Percentiles rank a stretch among this genome's conserved stretches.
phyloP scores from a whole-genome alignment of 768 basidiomycete genomes.

The Phanerochaete carnosa region DNA sequence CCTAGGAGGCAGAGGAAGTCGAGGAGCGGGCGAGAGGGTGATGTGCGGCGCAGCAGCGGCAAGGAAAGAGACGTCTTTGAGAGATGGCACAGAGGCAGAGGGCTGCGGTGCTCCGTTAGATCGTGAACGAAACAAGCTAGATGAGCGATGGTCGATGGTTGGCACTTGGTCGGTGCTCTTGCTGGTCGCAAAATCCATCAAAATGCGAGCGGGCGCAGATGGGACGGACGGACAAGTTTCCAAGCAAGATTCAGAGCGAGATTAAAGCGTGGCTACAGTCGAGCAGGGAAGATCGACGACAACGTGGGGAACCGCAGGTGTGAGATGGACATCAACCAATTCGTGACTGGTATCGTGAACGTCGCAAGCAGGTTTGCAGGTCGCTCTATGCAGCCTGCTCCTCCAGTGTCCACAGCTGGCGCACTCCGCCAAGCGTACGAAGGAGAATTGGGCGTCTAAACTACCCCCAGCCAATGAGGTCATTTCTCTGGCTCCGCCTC shows the following conservation, averaged over 20 bases:
- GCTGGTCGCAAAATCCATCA: neutral
- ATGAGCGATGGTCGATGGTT: neutral
- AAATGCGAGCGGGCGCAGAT: neutral
- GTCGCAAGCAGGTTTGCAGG: neutral
- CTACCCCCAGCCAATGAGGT: neutral
- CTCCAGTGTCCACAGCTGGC: conserved; percentile 1
- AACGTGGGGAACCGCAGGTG: neutral
- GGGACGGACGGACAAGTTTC: neutral
- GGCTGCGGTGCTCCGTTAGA: neutral
- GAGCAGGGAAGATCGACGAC: neutral
- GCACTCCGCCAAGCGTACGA: conserved; percentile 4
- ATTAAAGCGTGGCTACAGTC: neutral
- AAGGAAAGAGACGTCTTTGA: conserved; percentile 19
- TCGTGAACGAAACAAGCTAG: neutral
- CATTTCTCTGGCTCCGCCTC: neutral
- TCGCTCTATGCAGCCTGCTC: neutral
- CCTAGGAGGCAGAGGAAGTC: conserved; percentile 27
- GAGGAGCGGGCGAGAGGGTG: conserved; percentile 29
- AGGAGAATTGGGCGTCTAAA: neutral
- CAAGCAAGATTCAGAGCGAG: neutral
- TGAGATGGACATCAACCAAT: neutral
- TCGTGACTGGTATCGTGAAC: neutral
- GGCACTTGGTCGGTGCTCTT: neutral
- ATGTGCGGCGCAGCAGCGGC: conserved; percentile 17
- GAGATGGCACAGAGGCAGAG: conserved; percentile 13